phyloP scores from a whole-genome alignment of 140 eudicot genomes.

The Senecio squalidus region DNA sequence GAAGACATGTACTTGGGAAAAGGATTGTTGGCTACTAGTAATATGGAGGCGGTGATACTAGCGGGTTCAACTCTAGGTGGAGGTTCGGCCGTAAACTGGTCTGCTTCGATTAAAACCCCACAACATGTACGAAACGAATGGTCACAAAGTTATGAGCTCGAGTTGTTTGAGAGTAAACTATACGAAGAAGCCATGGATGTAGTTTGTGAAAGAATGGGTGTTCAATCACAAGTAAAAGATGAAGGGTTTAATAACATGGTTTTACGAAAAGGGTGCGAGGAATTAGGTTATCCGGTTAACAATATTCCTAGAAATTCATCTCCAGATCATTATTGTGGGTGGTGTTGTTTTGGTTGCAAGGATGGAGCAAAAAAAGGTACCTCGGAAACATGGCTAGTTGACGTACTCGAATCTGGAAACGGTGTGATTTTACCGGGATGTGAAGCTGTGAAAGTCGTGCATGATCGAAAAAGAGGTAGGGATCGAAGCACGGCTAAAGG shows the following conservation, averaged over 20 bases:
- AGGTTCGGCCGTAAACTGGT: conserved; percentile 76
- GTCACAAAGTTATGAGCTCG: conserved; percentile 35
- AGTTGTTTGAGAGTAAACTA: conserved; percentile 40
- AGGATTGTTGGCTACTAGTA: conserved; percentile 47
- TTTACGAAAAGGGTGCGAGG: conserved; percentile 65
- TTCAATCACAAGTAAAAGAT: conserved; percentile 38
- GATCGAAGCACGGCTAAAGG: conserved; percentile 44
- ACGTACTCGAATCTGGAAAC: conserved; percentile 51
- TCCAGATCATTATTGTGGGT: conserved; percentile 63
- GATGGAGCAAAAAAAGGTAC: conserved; percentile 65
- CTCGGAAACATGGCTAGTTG: conserved; percentile 61
- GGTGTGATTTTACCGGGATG: conserved; percentile 55
- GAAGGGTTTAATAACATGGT: conserved; percentile 68
- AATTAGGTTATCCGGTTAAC: conserved; percentile 45
- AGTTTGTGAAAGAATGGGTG: conserved; percentile 60
- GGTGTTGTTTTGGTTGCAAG: conserved; percentile 74
- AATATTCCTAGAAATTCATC: conserved; percentile 56
- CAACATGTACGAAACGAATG: conserved; percentile 51
- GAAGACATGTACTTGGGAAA: conserved; percentile 65
- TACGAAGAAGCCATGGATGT: conserved; percentile 55
- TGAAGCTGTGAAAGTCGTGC: conserved; percentile 46
- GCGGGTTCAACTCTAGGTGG: conserved; percentile 81
- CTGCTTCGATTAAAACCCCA: conserved; percentile 69
- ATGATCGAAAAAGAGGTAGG: conserved; percentile 9
- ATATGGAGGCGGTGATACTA: conserved; percentile 50